Conservation (phyloP, 1,284 basidiomycete species). For the Heterobasidion irregulare region DNA sequence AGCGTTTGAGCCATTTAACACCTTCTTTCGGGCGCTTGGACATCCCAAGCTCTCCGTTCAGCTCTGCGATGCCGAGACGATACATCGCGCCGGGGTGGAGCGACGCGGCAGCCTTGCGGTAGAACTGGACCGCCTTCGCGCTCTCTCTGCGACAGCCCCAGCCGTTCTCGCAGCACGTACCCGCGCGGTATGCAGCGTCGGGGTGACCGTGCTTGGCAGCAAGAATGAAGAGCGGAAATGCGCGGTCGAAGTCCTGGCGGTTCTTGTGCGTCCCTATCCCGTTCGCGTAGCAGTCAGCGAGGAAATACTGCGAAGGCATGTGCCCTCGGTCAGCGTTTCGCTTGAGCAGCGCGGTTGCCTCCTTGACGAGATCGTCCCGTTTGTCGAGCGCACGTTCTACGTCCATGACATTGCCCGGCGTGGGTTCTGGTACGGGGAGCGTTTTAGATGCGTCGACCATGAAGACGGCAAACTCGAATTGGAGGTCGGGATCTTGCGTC, state of each 20-base stretch:
- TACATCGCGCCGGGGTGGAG: conserved; percentile 96
- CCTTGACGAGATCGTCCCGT: conserved; percentile 79
- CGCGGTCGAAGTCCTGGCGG: conserved; percentile 94
- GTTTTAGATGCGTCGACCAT: conserved; percentile 95
- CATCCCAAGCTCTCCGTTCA: conserved; percentile 91
- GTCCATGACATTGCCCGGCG: conserved; percentile 64
- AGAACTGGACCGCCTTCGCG: conserved; percentile 90
- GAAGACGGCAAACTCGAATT: conserved; percentile 98
- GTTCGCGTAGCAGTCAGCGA: conserved; percentile 97
- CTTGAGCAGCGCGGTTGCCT: conserved; percentile 83
- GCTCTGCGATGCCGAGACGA: conserved; percentile 90
- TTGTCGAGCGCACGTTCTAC: conserved; percentile 77
- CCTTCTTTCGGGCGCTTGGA: conserved; percentile 89
- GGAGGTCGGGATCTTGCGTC: conserved; percentile 95
- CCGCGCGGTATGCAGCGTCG: conserved; percentile 92
- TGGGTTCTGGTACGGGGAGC: conserved; percentile 63
- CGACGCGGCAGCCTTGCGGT: conserved; percentile 87
- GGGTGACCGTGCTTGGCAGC: conserved; percentile 98
- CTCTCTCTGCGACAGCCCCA: conserved; percentile 95
- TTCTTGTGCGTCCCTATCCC: conserved; percentile 87
- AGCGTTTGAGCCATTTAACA: conserved; percentile 97
- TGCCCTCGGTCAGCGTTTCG: conserved; percentile 91
- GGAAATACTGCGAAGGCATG: conserved; percentile 91
- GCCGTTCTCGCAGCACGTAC: conserved; percentile 97
- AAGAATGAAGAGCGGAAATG: conserved; percentile 92